Evolutionary conservation across 768 basidiomycete species (phyloP).

Genomic region (Kwoniella newhampshirensis): DNA sequence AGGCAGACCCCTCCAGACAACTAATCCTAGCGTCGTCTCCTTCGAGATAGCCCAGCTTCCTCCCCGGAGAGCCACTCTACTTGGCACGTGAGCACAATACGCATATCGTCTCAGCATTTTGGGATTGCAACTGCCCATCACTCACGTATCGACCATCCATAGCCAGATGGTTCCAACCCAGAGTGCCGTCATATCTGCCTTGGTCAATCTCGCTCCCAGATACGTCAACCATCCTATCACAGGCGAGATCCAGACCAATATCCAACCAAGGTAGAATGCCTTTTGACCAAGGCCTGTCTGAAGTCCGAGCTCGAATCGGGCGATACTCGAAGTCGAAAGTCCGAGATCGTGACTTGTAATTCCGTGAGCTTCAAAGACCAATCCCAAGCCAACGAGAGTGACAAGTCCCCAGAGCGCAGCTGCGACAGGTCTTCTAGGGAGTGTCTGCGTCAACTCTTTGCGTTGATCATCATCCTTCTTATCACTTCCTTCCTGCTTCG

Average conservation of each 20-base stretch:
- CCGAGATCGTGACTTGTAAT: not conserved
- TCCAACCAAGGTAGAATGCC: constrained; percentile 49
- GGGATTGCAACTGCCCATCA: not conserved
- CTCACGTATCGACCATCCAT: constrained; percentile 48
- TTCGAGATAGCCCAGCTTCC: constrained; percentile 43
- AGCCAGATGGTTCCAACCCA: constrained; percentile 33
- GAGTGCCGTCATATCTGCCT: constrained; percentile 15
- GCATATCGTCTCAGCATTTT: not conserved
- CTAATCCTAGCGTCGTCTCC: constrained; percentile 31
- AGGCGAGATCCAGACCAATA: constrained; percentile 48
- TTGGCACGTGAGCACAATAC: not conserved
- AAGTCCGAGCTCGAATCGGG: not conserved
- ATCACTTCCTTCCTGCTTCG: not conserved
- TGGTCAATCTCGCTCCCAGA: constrained; percentile 35
- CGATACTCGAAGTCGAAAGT: not conserved
- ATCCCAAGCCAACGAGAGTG: constrained; percentile 14
- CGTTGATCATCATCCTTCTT: not conserved
- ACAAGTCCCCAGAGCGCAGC: constrained; percentile 28
- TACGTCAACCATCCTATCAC: constrained; percentile 44
- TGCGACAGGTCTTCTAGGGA: constrained; percentile 27
- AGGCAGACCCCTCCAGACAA: constrained; percentile 44
- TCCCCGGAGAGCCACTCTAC: constrained; percentile 41
- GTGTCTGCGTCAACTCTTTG: constrained; percentile 24
- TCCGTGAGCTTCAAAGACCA: constrained; percentile 34
- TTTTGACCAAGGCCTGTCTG: constrained; percentile 23